Base-by-base conservation (phyloP, 352 stramenopile species). In the Phytophthora hibernalis region DNA sequence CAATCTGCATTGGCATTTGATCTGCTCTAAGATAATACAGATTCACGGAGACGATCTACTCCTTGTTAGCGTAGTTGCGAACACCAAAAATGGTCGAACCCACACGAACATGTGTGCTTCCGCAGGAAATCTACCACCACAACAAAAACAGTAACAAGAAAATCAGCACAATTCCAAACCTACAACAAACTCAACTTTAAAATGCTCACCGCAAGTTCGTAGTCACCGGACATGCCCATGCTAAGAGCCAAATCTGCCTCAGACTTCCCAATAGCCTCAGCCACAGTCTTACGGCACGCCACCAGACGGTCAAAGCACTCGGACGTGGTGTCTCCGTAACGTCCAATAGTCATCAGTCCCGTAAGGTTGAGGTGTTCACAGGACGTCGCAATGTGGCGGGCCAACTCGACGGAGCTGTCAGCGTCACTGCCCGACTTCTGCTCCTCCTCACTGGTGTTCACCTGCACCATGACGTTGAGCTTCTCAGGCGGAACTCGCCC, bases 161-260 rank as follows among this genome's bases (percentile, higher is more conserved):
- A 8, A 44, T 63, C 12, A 56, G 24, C 16, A 16, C 26, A 11
- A 44, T n/a, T 40, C 7, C n/a, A n/a, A n/a, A 58, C 15, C 22
- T 18, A 48, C 57, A 40, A 44, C 0, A 44, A 44, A 44, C 1
- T 35, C 33, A 10, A 30, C n/a, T 52, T 49, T 13, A 38, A 15
- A 5, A 13, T 65, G n/a, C 78, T 37, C 51, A 92, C 86, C 45
- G 98, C 98, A 21, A 97, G 84, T 72, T 99, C 95, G 76, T 96
- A 99, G 74, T 99, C 98, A 18, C 84, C 87, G n/a, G 92, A 98
- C 98, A 99, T 99, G 66, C 98, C 98, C 98, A 99, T 99, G 63
- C 94, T 99, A 21, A 99, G 85, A 61, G 95, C 97, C 20, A 99
- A 73, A 3, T 88, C 75, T 2, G 82, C 72, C 42, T 89, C 76